Evolutionary conservation across 345 rosid genomes (phyloP), one percentile per base, ranked within the genome.

Genomic region (Eucalyptus polyanthemos): DNA sequence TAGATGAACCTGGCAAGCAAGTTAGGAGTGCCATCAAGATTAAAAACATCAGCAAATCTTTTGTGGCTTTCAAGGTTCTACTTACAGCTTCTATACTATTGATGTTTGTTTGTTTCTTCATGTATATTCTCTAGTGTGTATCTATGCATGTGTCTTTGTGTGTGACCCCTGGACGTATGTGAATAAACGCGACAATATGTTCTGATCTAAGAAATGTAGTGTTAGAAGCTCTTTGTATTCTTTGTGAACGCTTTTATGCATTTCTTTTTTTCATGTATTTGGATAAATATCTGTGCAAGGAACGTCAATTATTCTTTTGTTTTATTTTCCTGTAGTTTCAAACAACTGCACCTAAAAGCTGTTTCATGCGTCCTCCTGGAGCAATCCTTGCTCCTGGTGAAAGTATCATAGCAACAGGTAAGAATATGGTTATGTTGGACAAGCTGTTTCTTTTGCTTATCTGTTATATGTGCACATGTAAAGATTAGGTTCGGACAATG

Each of bases 291-390:
- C 51, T 67, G 24, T 50, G 83, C 1, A 2, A 6, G 15, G 29
- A 15, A 62, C 15, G 2, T 62, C 44, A 40, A 24, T 50, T 67
- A 50, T 50, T 88, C 54, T 88, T 87, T 54, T 53, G 58, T 31
- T 69, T 49, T 80, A n/a, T 87, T 34, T 76, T 89, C 86, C 45
- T 92, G 90, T 90, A 98, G 99, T 98, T 98, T 92, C 99, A 98
- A 96, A 98, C 99, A 45, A 98, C 99, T 62, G 98, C 97, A 37
- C 99, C 99, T 3, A 98, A 98, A 92, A 98, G 99, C 93, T 98
- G 99, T 91, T 98, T 96, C 93, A 98, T 98, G 99, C 99, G 99
- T 67, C 99, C 99, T 53, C 99, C 99, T 0, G 99, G 98, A 54
- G 99, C 98, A 62, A 92, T 98, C 92, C 99, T 98, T 92, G 92